Evolutionary conservation across 306 rosid genomes (phyloP), one percentile per base, ranked within the genome.

Genomic region (Quercus rubra): DNA sequence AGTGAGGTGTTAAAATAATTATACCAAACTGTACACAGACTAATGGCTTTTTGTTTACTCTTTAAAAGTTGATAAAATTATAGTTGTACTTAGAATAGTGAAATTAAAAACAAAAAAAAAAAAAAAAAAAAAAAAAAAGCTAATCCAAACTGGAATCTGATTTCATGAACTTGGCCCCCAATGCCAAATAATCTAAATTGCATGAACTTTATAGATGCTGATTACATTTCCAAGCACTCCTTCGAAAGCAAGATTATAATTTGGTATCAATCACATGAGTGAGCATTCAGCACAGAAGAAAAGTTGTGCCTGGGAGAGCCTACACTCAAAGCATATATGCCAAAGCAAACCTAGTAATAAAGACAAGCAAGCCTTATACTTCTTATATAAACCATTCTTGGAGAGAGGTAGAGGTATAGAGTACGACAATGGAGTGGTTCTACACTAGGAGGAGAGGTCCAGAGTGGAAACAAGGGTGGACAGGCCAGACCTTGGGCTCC

Each of bases 261-360:
- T 49, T 63, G 77, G 88, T 55, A 81, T 80, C 87, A 41, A 56
- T 73, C 64, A 73, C 83, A 75, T 88, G 75, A 75, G 70, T 83
- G 80, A 77, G 81, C 70, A 82, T 82, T 46, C 15, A 72, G 82
- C 73, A 74, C 86, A 83, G 52, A 78, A 69, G 64, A 51, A 70
- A 70, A 77, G 12, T 77, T 81, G 70, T 80, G 78, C 35, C 55
- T 6, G 57, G 71, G 56, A 35, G 51, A 78, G 78, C 75, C 84
- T 64, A 83, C 97, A 95, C 96, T 88, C 95, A 81, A 92, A 79
- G 98, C 83, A 94, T 85, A 94, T 88, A 81, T 90, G 87, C 97
- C 90, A 87, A 88, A 85, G 46, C 84, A 81, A 69, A 82, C 41
- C 68, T 51, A 27, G 11, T 63, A 77, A 57, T 18, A 66, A 83